Percentiles rank a stretch among this genome's conserved stretches.
Conservation (phyloP, 352 stramenopile genomes). For the Pythium phragmitis region DNA sequence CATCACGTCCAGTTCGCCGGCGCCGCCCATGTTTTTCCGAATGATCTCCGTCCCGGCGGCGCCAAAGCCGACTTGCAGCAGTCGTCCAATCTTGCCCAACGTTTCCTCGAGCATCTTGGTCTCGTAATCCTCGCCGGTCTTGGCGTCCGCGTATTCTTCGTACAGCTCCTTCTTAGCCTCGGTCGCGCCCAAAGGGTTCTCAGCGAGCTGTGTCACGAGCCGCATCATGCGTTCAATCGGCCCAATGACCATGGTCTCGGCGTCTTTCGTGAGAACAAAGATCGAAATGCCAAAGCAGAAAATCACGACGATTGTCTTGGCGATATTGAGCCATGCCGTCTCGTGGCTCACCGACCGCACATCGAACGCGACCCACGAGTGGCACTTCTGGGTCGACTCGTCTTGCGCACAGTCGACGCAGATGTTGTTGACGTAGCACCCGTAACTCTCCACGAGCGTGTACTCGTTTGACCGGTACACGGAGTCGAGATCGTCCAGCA, state of each 20-base stretch:
- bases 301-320: slow-evolving; percentile 88
- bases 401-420: slow-evolving; percentile 51
- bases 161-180: slow-evolving; percentile 75
- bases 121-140: slow-evolving; percentile 90
- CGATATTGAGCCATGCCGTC: slow-evolving; percentile 66
- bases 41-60: slow-evolving; percentile 98
- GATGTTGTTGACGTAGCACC: slow-evolving; percentile 63
- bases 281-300: slow-evolving; percentile 91
- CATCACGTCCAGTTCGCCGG: slow-evolving; percentile 94
- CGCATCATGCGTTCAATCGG: slow-evolving; percentile 97
- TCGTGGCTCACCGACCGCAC: slow-evolving; percentile 45
- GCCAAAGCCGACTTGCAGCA: slow-evolving; percentile 97
- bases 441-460: slow-evolving; percentile 58
- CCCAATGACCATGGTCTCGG: slow-evolving; percentile 94
- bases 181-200: slow-evolving; percentile 69
- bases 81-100: slow-evolving; percentile 92
- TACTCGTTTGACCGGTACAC: slow-evolving; percentile 63
- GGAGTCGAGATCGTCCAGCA: slow-evolving; percentile 33
- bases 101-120: slow-evolving; percentile 96
- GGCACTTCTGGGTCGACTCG: slow-evolving; percentile 45
- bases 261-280: slow-evolving; percentile 92
- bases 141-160: slow-evolving; percentile 52
- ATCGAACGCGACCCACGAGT: slow-evolving; percentile 78
- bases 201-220: slow-evolving; percentile 62
- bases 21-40: slow-evolving; percentile 95